These are phyloP conservation scores for Nothophytophthora sp. DNA, from an alignment of 352 stramenopile genomes.

Conservation along the genomic window DNA sequence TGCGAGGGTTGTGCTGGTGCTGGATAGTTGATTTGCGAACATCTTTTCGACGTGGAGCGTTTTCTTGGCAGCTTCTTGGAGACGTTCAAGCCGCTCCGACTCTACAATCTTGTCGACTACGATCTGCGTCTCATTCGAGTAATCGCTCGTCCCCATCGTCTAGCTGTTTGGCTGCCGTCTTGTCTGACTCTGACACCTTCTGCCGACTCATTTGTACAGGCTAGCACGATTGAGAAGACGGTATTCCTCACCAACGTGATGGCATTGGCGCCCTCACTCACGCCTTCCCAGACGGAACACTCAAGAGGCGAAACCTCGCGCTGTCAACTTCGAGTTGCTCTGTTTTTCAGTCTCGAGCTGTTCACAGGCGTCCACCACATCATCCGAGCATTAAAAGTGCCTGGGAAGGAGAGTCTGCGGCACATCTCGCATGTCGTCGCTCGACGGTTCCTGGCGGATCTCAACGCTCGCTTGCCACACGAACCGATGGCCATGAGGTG, in stretches of 20 bases:
- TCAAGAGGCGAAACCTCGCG: background rate
- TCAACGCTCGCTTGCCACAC: slow-evolving; percentile 19
- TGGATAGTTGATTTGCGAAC: slow-evolving; percentile 52
- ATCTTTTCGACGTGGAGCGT: slow-evolving; percentile 56
- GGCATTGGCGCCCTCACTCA: slow-evolving; percentile 30
- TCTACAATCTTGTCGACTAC: slow-evolving; percentile 61
- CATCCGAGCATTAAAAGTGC: slow-evolving; percentile 47
- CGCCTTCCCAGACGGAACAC: no score
- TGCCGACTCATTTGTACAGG: no score
- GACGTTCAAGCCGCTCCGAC: slow-evolving; percentile 37
- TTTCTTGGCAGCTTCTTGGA: slow-evolving; percentile 55
- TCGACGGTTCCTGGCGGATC: slow-evolving; percentile 26
- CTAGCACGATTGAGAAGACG: slow-evolving; percentile 20
- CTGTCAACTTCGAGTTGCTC: slow-evolving; percentile 23
- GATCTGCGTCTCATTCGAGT: slow-evolving; percentile 57
- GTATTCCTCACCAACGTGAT: slow-evolving; percentile 55
- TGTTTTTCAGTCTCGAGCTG: slow-evolving; percentile 52
- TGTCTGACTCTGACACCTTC: no score
- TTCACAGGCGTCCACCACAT: slow-evolving; percentile 41
- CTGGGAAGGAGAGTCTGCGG: slow-evolving; percentile 25
- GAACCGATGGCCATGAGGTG: slow-evolving; percentile 20
- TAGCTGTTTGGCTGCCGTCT: background rate
- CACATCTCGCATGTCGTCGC: slow-evolving; percentile 33
- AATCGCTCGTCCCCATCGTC: slow-evolving; percentile 2
- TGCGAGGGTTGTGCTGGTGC: no score